Evolutionary conservation across 106 monocot genomes (phyloP).

Genomic region (Cymbidium sinense): DNA sequence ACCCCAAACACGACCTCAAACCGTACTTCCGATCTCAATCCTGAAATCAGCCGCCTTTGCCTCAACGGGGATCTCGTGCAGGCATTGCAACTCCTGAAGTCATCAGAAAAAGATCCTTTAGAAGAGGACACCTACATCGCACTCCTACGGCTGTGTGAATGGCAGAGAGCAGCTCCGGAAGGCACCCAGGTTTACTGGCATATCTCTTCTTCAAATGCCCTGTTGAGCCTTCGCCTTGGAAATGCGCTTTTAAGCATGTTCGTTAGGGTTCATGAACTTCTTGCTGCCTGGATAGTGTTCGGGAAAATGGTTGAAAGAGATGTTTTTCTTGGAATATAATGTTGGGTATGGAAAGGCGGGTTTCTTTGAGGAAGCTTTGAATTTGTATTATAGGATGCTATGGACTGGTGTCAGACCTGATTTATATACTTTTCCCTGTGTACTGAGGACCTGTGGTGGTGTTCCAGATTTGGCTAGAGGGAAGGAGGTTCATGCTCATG

Average conservation of each 20-base stretch:
- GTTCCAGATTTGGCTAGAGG: slow-evolving; percentile 43
- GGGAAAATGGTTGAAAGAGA: slow-evolving; percentile 70
- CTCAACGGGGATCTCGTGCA: slow-evolving; percentile 44
- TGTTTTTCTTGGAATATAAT: slow-evolving; percentile 86
- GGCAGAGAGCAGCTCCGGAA: slow-evolving; percentile 18
- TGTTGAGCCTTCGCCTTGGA: slow-evolving; percentile 32
- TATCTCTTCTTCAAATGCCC: slow-evolving; percentile 7
- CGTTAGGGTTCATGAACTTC: slow-evolving; percentile 39
- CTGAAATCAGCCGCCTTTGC: slow-evolving; percentile 54
- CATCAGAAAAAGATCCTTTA: slow-evolving; percentile 8
- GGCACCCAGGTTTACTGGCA: slow-evolving; percentile 38
- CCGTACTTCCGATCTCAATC: slow-evolving; percentile 21
- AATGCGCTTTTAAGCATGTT: slow-evolving; percentile 50
- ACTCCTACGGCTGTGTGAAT: slow-evolving; percentile 51
- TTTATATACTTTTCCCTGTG: slow-evolving; percentile 74
- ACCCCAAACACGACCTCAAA: slow-evolving; percentile 5
- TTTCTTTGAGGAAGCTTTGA: slow-evolving; percentile 61
- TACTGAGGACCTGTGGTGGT: slow-evolving; percentile 65
- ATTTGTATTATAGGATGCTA: slow-evolving; percentile 59
- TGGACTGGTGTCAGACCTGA: slow-evolving; percentile 65
- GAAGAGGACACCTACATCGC: slow-evolving; percentile 67
- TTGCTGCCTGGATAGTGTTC: slow-evolving; percentile 58
- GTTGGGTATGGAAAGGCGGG: slow-evolving; percentile 67
- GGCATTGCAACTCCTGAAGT: slow-evolving; percentile 38
- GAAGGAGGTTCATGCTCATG: slow-evolving; percentile 68